Conservation (phyloP, 2,329 filamentous ascomycete genomes). For the Leptographium lundbergii region DNA sequence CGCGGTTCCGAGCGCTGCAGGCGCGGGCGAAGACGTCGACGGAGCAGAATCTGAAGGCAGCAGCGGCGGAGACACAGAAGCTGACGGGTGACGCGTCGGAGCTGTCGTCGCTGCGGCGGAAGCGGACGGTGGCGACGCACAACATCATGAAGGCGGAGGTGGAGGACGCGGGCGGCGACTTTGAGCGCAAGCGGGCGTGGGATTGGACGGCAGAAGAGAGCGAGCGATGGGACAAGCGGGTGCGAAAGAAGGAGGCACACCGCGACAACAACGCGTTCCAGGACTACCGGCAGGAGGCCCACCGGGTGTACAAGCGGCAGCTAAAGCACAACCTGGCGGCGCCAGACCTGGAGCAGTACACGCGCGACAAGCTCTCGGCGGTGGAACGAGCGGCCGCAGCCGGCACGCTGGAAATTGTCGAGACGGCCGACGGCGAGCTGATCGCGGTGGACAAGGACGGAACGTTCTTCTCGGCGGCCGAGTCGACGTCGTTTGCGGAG, state of each 20-base stretch:
- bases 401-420: slow-evolving; percentile 82
- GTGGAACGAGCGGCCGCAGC: slow-evolving; percentile 74
- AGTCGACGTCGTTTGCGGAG: slow-evolving; percentile 67
- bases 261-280: slow-evolving; percentile 81
- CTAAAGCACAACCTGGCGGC: slow-evolving; percentile 55
- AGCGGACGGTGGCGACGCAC: slow-evolving; percentile 77
- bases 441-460: slow-evolving; percentile 89
- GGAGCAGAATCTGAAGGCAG: slow-evolving; percentile 69
- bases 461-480: slow-evolving; percentile 68
- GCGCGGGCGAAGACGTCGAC: slow-evolving; percentile 63
- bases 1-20: slow-evolving; percentile 78
- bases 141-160: slow-evolving; percentile 90
- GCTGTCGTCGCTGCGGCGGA: slow-evolving; percentile 67
- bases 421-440: slow-evolving; percentile 89
- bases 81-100: slow-evolving; percentile 65
- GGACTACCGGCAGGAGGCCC: slow-evolving; percentile 76
- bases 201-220: slow-evolving; percentile 96
- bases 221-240: slow-evolving; percentile 83
- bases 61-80: slow-evolving; percentile 69
- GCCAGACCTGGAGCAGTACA: slow-evolving; percentile 73
- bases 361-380: slow-evolving; percentile 70
- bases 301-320: slow-evolving; percentile 90
- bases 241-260: slow-evolving; percentile 73
- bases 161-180: slow-evolving; percentile 75
- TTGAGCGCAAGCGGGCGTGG: slow-evolving; percentile 96